Evolutionary conservation across 1,284 basidiomycete species (phyloP), one percentile per base, ranked within the genome.

Genomic region (Papiliotrema nemorosa): DNA sequence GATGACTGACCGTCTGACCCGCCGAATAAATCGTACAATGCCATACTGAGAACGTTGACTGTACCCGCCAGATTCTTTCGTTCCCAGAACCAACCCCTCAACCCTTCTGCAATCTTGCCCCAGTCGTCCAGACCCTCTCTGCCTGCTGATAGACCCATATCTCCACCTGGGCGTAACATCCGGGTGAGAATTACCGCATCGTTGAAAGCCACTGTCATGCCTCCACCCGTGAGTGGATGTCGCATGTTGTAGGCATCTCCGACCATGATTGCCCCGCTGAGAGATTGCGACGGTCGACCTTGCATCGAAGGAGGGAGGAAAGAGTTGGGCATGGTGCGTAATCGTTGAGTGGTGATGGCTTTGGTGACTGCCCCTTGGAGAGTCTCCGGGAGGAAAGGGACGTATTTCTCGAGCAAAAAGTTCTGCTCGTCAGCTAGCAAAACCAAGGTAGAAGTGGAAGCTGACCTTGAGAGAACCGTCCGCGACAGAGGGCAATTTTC

Each of bases 211-310:
- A 94, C 91, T 1, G 90, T 92, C 92, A 97, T 97, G 5, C 92
- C 92, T 18, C 90, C 94, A 10, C 96, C 96, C 0, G 94, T 98
- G 12, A 99, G 80, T 0, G 96, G 94, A 74, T 99, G 96, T 1
- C 96, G 87, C 93, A 98, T 98, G 72, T 98, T 99, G 87, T 92
- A 94, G 1, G 94, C 86, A 72, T 98, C 96, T 4, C 96, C 96
- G 36, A 97, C 79, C 50, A 98, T 82, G 57, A 98, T 79, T 7
- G 85, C 85, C 20, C 93, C 92, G 48, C 44, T 38, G 16, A 70
- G 57, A 10, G 86, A 10, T 78, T 76, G 29, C 72, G 21, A 2
- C 74, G 73, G 49, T 5, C 62, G 58, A 12, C 88, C 89, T 70
- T 97, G 96, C 66, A 87, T 80, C 16, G 85, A 80, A 0, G 93